Percentiles rank a stretch among this genome's conserved stretches.
Conservation (phyloP, 768 basidiomycete species). For the Lactarius sp. region DNA sequence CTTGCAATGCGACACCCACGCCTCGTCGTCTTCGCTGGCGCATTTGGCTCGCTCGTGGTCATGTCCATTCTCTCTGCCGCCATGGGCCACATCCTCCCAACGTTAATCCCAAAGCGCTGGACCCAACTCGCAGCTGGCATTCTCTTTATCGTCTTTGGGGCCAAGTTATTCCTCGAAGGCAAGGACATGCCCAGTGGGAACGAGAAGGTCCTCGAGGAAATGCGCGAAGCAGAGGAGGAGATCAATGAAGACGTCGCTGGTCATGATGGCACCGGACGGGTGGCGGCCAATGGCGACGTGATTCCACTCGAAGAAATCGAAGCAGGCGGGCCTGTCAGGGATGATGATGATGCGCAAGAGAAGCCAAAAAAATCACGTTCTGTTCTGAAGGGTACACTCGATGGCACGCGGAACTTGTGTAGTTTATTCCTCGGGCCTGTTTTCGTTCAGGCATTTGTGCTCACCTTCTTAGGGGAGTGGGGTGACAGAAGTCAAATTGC, state of each 20-base stretch:
- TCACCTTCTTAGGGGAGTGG: slow-evolving; percentile 99
- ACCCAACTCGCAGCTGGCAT: slow-evolving; percentile 57
- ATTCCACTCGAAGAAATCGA: slow-evolving; percentile 76
- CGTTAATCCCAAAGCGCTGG: slow-evolving; percentile 65
- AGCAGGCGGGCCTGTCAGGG: slow-evolving; percentile 45
- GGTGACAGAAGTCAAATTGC: slow-evolving; percentile 97
- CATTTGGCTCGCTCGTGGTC: slow-evolving; percentile 78
- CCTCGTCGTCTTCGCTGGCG: slow-evolving; percentile 79
- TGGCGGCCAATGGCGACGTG: slow-evolving; percentile 33
- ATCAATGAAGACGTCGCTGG: slow-evolving; percentile 74
- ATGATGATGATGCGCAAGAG: slow-evolving; percentile 24
- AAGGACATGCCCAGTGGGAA: slow-evolving; percentile 70
- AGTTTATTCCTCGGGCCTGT: slow-evolving; percentile 84
- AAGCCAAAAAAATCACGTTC: slow-evolving; percentile 24
- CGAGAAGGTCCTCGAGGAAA: slow-evolving; percentile 87
- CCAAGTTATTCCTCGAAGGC: slow-evolving; percentile 85
- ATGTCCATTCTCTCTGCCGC: slow-evolving; percentile 94
- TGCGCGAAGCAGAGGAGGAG: slow-evolving; percentile 95
- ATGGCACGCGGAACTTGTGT: slow-evolving; percentile 78
- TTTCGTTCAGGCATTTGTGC: slow-evolving; percentile 89
- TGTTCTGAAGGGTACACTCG: slow-evolving; percentile 34
- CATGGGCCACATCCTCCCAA: slow-evolving; percentile 87
- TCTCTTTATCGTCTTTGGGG: slow-evolving; percentile 88
- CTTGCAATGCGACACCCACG: slow-evolving; percentile 92
- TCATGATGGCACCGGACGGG: slow-evolving; percentile 39